phyloP scores from a whole-genome alignment of 768 basidiomycete species.

The Fomitopsis serialis region DNA sequence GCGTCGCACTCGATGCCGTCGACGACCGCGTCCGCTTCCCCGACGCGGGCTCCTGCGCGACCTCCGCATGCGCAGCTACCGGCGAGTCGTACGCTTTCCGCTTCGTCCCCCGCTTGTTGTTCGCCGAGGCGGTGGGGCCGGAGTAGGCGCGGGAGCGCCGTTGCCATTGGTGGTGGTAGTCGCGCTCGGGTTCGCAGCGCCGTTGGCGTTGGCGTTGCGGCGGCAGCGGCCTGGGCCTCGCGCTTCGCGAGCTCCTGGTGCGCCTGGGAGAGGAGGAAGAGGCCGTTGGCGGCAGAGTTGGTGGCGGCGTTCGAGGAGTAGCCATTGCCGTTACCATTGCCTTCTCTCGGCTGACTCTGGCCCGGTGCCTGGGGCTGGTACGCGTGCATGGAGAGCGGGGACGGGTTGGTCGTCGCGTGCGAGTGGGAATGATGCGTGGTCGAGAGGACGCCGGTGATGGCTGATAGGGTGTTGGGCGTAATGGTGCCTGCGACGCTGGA shows the following conservation, averaged over 20 bases:
- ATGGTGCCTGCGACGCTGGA: constrained; percentile 38
- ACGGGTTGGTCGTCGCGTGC: constrained; percentile 58
- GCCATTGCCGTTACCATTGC: constrained; percentile 6
- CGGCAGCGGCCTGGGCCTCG: constrained; percentile 59
- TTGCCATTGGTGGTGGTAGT: neutral
- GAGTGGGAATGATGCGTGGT: constrained; percentile 36
- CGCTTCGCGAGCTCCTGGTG: constrained; percentile 95
- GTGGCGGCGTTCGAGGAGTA: constrained; percentile 53
- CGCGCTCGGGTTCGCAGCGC: neutral
- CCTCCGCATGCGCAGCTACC: constrained; percentile 7
- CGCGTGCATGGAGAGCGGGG: constrained; percentile 29
- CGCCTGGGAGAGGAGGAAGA: constrained; percentile 90
- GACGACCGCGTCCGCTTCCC: constrained; percentile 34
- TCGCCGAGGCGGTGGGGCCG: constrained; percentile 22
- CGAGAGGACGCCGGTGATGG: constrained; percentile 72
- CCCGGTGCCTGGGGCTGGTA: neutral
- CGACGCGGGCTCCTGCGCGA: constrained; percentile 1
- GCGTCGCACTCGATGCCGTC: constrained; percentile 19
- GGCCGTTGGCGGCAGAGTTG: constrained; percentile 75
- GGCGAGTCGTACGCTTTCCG: constrained; percentile 50
- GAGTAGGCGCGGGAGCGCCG: neutral
- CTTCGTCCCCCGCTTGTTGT: constrained; percentile 57
- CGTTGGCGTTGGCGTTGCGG: constrained; percentile 18
- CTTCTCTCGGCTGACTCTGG: constrained; percentile 4
- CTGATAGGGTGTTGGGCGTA: constrained; percentile 67